Base-by-base conservation (phyloP, 345 rosid genomes). In the Acer yangbiense region DNA sequence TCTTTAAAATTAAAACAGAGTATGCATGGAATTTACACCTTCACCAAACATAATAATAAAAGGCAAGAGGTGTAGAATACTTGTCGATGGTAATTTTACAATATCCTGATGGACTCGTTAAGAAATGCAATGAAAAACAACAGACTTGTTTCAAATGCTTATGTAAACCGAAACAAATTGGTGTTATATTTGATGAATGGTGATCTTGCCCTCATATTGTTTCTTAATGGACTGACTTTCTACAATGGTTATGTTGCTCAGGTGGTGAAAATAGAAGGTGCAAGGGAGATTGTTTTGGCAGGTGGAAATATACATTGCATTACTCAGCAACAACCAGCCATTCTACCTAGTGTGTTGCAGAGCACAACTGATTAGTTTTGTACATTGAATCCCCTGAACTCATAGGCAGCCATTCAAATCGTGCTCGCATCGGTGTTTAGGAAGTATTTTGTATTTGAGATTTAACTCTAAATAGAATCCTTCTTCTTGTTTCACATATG, bases 221-320 rank as follows among this genome's bases (percentile, higher is more conserved):
- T 55, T 52, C 20, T 25, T 25, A 6, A 1, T 13, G 35, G 10
- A 75, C 21, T 5, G 9, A 46, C n/a, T 6, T 64, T 4, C 27
- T 63, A 3, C 21, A n/a, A 41, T 21, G 18, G 17, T 10, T 69
- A 57, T 39, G 65, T 81, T 62, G 66, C 16, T 48, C 86, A 93
- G 97, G 91, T 94, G 76, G 95, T 92, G 79, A 77, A 83, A 69
- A 85, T 96, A 12, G 89, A 92, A 80, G 89, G 92, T 50, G 97
- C 97, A 32, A 85, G 98, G 84, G 99, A 96, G 86, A 96, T 92
- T 3, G 93, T 85, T 68, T 76, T 94, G 69, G 99, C 86, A 13
- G 99, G 99, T 61, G 99, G 99, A 76, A 95, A 95, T 73, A 87
- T 94, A 39, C 99, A 95, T 63, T 96, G 99, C 85, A 94, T 95